Base-by-base conservation (phyloP, 371 early-diverging fungal species). In the Chytridium lagenaria region DNA sequence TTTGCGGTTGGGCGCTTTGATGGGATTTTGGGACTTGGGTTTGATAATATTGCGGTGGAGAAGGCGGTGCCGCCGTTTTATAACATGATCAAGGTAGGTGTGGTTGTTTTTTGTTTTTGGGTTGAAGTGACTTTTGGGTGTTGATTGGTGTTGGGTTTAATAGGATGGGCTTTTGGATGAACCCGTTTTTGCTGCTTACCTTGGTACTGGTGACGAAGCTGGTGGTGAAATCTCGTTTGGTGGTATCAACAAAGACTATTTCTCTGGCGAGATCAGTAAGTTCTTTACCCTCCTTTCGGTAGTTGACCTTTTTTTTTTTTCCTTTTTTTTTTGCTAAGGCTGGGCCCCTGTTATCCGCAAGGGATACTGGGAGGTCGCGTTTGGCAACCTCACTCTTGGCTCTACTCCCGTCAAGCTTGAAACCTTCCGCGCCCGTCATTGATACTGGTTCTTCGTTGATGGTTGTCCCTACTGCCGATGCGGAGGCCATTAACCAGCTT, bases 321-420 rank as follows among this genome's bases (percentile, higher is more conserved):
- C 38, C 36, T 16, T 50, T 55, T 23, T 40, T 22, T 68, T 44
- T 12, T 44, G 19, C 19, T 44, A 44, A 78, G 78, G 77, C 40
- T 97, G 91, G 90, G 91, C 93, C 51, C 87, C 92, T 23, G 91
- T 97, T 39, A 85, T 86, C 49, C 90, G 95, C 71, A 93, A 94
- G 83, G 96, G 91, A 0, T 96, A 97, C 85, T 97, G 98, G 98
- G 96, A 96, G 81, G 94, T 96, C 30, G 88, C 89, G 37, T 80
- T 97, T 37, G 84, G 90, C 72, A 81, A 87, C 70, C 85, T 94
- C 59, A 81, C 79, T 39, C 86, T 96, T 64, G 94, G 89, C 69
- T 92, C 88, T 30, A 90, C 91, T 26, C 79, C 81, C 3, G 74
- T 92, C 50, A 40, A 31, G 38, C 26, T 80, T 30, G 55, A 31